phyloP scores from a whole-genome alignment of 345 rosid genomes.

The Noccaea caerulescens region DNA sequence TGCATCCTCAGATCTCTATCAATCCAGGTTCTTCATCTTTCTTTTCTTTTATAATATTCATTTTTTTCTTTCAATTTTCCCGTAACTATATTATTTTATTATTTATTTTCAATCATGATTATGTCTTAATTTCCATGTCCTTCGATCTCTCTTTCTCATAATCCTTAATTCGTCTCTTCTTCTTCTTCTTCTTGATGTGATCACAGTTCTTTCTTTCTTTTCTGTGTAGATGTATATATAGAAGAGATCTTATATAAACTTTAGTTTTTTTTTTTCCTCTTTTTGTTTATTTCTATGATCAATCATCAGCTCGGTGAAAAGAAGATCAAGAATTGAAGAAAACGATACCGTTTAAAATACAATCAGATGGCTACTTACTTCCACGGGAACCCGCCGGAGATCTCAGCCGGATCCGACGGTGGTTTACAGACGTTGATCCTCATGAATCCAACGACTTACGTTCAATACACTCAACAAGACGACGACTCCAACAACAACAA shows the following conservation, averaged over 20 bases:
- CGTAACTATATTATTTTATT: constrained; percentile 41
- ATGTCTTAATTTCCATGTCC: constrained; percentile 44
- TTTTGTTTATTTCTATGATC: constrained; percentile 16
- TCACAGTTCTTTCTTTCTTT: constrained; percentile 26
- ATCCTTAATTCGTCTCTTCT: constrained; percentile 42
- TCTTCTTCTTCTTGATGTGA: constrained; percentile 36
- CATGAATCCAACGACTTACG: constrained; percentile 91
- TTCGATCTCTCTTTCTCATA: constrained; percentile 42
- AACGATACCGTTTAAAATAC: constrained; percentile 26
- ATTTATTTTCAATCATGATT: constrained; percentile 55
- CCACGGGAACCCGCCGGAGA: constrained; percentile 78
- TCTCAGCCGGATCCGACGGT: constrained; percentile 68
- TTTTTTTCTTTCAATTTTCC: constrained; percentile 29
- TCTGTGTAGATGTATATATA: constrained; percentile 6
- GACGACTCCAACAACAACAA: constrained; percentile 46
- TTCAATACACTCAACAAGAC: constrained; percentile 72
- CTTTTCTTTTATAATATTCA: constrained; percentile 38
- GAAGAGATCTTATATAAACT: constrained; percentile 26
- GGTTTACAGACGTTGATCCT: constrained; percentile 93
- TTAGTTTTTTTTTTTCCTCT: background rate
- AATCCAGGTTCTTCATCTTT: constrained; percentile 64
- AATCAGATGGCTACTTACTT: constrained; percentile 75
- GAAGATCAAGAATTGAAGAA: constrained; percentile 29
- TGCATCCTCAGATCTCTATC: constrained; percentile 70
- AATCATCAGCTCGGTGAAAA: constrained; percentile 36